Conservation (phyloP, 495 filamentous ascomycete genomes). For the Penicillium simplicissimum region DNA sequence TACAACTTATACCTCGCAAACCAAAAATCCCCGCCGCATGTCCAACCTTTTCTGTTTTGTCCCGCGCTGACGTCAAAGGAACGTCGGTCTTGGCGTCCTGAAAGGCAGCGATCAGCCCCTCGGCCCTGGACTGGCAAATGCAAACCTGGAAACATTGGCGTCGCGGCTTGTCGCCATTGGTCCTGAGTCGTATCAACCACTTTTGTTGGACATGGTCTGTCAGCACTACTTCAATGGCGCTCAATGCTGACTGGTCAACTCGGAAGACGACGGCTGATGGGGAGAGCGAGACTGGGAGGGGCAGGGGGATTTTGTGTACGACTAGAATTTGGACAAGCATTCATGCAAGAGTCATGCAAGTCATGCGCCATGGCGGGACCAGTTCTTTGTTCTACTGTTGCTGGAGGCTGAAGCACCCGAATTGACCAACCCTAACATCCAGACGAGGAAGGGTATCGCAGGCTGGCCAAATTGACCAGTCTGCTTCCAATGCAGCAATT, state of each 20-base stretch:
- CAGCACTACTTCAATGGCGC: constrained; percentile 1
- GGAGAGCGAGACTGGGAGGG: not conserved
- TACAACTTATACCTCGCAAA: constrained; percentile 9
- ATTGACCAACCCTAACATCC: not conserved
- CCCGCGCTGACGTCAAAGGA: constrained; percentile 34
- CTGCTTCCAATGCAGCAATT: not conserved
- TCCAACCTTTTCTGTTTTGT: constrained; percentile 13
- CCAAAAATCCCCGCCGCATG: not conserved
- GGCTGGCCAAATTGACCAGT: not conserved
- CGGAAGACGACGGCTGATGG: not conserved
- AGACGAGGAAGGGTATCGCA: not conserved
- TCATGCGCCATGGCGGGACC: not conserved
- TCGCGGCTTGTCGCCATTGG: not conserved
- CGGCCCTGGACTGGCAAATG: no score
- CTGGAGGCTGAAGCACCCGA: not conserved
- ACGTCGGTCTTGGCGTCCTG: constrained; percentile 24
- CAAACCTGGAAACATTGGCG: constrained; percentile 4
- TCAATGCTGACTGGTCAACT: not conserved
- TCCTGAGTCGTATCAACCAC: not conserved
- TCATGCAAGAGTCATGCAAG: constrained; percentile 1
- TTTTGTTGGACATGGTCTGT: not conserved
- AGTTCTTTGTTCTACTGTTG: not conserved
- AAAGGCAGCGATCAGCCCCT: constrained; percentile 23
- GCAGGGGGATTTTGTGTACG: not conserved
- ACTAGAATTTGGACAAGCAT: not conserved